These are phyloP conservation scores for Solanum bukasovii DNA, from an alignment of 257 asterid genomes.

Conservation along the genomic window DNA sequence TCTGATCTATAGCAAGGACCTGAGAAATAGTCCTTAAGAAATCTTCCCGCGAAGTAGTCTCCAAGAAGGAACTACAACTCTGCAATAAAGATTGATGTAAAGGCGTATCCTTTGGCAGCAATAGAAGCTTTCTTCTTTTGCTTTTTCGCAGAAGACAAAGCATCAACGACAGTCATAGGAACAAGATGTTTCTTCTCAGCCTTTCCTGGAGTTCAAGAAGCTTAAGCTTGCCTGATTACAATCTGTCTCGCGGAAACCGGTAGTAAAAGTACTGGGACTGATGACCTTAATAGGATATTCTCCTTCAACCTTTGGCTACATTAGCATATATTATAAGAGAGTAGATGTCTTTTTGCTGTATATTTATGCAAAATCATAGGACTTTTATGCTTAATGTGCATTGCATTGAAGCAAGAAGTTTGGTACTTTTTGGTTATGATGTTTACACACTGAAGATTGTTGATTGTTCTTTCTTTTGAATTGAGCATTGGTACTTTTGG, in stretches of 20 bases:
- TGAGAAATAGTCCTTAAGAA: background rate
- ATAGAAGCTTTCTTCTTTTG: background rate
- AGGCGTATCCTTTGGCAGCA: background rate
- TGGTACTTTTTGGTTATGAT: background rate
- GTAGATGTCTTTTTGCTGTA: background rate
- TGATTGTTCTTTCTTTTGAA: too few relatives aligned
- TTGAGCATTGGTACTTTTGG: background rate
- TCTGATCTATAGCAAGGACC: conserved; percentile 13
- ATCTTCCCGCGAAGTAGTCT: background rate
- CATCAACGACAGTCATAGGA: background rate
- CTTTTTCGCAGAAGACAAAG: background rate
- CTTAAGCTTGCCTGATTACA: background rate
- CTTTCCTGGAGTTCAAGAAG: background rate
- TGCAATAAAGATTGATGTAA: background rate
- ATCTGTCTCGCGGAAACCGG: background rate
- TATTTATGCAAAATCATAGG: background rate
- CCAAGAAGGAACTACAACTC: background rate
- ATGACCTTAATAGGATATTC: background rate
- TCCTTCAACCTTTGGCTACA: background rate
- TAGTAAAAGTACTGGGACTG: background rate
- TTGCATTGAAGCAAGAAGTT: background rate
- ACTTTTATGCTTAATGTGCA: background rate
- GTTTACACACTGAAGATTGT: background rate
- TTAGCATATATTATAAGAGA: background rate
- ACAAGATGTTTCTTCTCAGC: background rate